phyloP scores from a whole-genome alignment of 2,329 filamentous ascomycete genomes.

The Cladophialophora psammophila region DNA sequence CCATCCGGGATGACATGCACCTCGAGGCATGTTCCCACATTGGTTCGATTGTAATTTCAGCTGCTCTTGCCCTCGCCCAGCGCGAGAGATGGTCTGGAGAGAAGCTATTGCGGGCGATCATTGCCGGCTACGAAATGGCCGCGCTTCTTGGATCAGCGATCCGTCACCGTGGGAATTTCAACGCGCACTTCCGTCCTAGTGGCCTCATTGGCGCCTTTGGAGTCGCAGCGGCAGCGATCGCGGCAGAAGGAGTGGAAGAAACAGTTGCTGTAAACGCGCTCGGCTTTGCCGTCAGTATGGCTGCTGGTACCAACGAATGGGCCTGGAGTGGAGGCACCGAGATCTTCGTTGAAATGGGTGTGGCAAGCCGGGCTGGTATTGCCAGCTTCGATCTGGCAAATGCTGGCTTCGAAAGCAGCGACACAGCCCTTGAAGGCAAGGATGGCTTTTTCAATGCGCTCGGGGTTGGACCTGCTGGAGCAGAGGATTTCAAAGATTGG shows the following conservation, averaged over 20 bases:
- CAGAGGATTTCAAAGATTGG: constrained; percentile 16
- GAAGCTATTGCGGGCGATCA: constrained; percentile 4
- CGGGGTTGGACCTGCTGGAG: constrained; percentile 5
- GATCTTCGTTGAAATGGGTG: constrained; percentile 29
- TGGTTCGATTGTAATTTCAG: constrained; percentile 14
- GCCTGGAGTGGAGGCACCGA: constrained; percentile 27
- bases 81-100: constrained; percentile 24
- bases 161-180: constrained; percentile 9
- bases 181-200: constrained; percentile 13
- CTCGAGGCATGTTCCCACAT: constrained; percentile 16
- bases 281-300: constrained; percentile 18
- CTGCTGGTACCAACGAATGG: constrained; percentile 22
- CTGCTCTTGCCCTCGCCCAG: constrained; percentile 20
- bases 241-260: not conserved
- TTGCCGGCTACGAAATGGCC: constrained; percentile 26
- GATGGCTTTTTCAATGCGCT: constrained; percentile 27
- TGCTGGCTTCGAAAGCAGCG: constrained; percentile 24
- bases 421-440: constrained; percentile 25
- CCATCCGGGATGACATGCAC: constrained; percentile 21
- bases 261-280: constrained; percentile 11
- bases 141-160: constrained; percentile 13
- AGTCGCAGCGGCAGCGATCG: constrained; percentile 8
- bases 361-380: constrained; percentile 19
- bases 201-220: constrained; percentile 17
- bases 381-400: constrained; percentile 25